phyloP scores from a whole-genome alignment of 257 asterid species.

The Leonotis leonurus region DNA sequence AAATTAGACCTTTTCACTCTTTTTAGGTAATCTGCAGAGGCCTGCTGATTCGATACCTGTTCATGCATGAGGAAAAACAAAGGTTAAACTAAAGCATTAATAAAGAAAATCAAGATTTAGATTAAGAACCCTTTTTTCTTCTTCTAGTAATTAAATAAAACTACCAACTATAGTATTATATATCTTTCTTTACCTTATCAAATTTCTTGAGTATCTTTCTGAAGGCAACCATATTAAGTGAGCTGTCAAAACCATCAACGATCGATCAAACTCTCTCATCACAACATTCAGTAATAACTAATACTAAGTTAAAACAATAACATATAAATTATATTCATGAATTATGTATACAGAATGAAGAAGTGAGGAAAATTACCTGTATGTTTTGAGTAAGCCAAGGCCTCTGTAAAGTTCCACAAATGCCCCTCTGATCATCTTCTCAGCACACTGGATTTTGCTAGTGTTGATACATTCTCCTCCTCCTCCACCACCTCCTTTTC shows the following conservation, averaged over 20 bases:
- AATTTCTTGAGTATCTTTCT: constrained; percentile 87
- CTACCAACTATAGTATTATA: no score
- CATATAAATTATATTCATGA: no score
- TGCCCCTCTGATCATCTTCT: constrained; percentile 89
- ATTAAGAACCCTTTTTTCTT: neutral
- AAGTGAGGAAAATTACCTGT: constrained; percentile 42
- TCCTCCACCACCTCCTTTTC: constrained; percentile 44
- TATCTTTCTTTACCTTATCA: constrained; percentile 91
- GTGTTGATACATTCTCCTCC: constrained; percentile 51
- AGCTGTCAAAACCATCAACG: constrained; percentile 29
- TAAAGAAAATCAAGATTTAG: neutral
- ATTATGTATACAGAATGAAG: neutral
- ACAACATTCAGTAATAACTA: neutral
- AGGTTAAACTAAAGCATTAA: neutral
- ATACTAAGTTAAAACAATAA: no score
- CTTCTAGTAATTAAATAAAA: no score
- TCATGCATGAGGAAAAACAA: neutral
- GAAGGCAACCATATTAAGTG: constrained; percentile 86
- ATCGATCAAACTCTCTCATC: neutral
- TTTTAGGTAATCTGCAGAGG: constrained; percentile 64
- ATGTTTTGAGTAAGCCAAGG: constrained; percentile 72
- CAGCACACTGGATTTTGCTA: constrained; percentile 77
- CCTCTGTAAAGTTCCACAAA: constrained; percentile 91
- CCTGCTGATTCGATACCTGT: constrained; percentile 66
- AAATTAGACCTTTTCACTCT: constrained; percentile 73